Conservation (phyloP, 306 rosid genomes). For the Casuarina cunninghamiana region DNA sequence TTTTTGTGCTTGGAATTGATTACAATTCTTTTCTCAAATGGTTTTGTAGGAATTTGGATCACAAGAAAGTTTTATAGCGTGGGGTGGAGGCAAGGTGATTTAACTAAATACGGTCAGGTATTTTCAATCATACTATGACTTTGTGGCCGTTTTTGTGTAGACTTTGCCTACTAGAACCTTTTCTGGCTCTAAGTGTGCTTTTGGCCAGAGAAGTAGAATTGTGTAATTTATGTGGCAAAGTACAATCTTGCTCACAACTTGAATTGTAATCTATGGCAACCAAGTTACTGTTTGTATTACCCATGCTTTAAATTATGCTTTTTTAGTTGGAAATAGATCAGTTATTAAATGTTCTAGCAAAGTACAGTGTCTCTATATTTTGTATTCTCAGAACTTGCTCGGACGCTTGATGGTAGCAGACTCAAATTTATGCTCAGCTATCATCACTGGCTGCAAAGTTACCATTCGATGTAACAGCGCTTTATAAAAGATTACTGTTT, state of each 20-base stretch:
- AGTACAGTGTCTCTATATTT: neutral
- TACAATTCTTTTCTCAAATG: slow-evolving; percentile 7
- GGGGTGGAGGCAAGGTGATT: slow-evolving; percentile 48
- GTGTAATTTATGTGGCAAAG: neutral
- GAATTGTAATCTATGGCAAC: slow-evolving; percentile 24
- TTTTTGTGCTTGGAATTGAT: neutral
- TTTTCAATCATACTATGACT: slow-evolving; percentile 15
- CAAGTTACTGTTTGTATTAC: slow-evolving; percentile 21
- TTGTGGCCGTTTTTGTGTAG: slow-evolving; percentile 35
- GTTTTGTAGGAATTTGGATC: slow-evolving; percentile 64
- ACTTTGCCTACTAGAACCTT: slow-evolving; percentile 3
- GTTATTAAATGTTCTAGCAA: neutral
- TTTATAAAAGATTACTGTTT: neutral
- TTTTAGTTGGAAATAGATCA: slow-evolving; percentile 20
- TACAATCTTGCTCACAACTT: slow-evolving; percentile 20
- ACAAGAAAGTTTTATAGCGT: slow-evolving; percentile 63
- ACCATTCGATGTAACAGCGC: neutral
- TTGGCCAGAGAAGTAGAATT: slow-evolving; percentile 19
- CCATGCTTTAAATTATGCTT: slow-evolving; percentile 7
- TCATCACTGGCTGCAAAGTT: neutral
- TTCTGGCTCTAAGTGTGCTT: neutral
- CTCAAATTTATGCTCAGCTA: neutral
- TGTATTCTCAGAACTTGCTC: neutral
- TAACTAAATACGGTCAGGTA: slow-evolving; percentile 32
- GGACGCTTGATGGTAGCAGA: neutral